Base-by-base conservation (phyloP, 2,329 filamentous ascomycete genomes). In the Sphaerulina populicola region DNA sequence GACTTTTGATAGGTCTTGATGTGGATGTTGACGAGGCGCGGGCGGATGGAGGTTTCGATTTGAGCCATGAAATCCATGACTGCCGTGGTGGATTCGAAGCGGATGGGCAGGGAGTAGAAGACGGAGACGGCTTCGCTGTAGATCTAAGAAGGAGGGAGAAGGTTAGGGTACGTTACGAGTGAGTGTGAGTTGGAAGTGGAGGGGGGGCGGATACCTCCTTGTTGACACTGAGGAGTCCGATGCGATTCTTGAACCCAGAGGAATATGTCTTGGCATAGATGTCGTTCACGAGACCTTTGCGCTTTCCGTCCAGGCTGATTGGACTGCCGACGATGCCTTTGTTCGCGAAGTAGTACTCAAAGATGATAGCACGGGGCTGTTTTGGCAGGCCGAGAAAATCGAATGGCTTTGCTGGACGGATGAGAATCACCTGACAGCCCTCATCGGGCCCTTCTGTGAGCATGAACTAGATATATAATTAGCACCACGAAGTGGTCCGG, bases 391-490 rank as follows among this genome's bases (percentile, higher is more conserved):
- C 56, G 45, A 67, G 44, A 58, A 70, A 64, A 0, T 51, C 55
- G 57, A 71, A 69, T 0, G 66, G 61, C 41, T 61, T 58, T 27
- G 62, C 59, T 2, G 68, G 66, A 18, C 62, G 61, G 49, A 71
- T 27, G 23, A 70, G 44, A 46, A 71, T 60, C 10, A 64, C 67
- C 48, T 69, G 64, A 43, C 62, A 54, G 14, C 67, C 67, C 29
- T 59, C 60, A 38, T 64, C 60, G 2, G 56, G 54, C 21, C 68
- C 66, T 10, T 65, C 62, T 1, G 61, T 57, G 40, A 68, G 54
- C 23, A 64, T 47, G 36, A 60, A 54, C 62, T 64, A 29, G 12
- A 30, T 15, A 1, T 31, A 18, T 14, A 38, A 38, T 42, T 57
- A 14, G 60, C 51, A 27, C 18, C 18, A 21, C 39, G 29, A 8